phyloP scores from a whole-genome alignment of 768 basidiomycete genomes.

The Mycena galopus region DNA sequence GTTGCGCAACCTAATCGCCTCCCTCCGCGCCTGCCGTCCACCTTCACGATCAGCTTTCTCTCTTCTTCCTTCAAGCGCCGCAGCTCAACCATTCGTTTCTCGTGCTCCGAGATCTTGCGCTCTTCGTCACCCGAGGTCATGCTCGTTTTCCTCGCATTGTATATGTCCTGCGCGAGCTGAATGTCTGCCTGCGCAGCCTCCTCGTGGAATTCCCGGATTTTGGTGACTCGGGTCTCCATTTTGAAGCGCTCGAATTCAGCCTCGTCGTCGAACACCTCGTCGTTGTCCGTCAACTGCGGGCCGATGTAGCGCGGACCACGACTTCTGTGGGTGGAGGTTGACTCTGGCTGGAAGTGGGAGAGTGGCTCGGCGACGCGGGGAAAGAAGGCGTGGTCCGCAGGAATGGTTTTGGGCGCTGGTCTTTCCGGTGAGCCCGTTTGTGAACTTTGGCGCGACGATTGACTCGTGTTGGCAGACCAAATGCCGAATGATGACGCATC shows the following conservation, averaged over 20 bases:
- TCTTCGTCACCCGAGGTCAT: constrained; percentile 44
- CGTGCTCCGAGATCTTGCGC: constrained; percentile 52
- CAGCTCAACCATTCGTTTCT: constrained; percentile 54
- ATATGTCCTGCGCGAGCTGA: constrained; percentile 52
- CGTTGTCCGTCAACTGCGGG: constrained; percentile 36
- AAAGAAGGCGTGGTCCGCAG: constrained; percentile 14
- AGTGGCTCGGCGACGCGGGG: constrained; percentile 13
- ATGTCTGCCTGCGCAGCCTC: constrained; percentile 59
- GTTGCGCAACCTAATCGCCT: constrained; percentile 43
- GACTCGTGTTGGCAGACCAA: constrained; percentile 40
- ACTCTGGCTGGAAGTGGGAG: background rate
- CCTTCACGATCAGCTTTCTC: constrained; percentile 57
- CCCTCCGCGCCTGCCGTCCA: constrained; percentile 53
- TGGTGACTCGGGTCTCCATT: constrained; percentile 57
- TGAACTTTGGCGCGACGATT: constrained; percentile 44
- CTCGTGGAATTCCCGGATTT: constrained; percentile 66
- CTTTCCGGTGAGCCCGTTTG: constrained; percentile 42
- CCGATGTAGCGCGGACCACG: constrained; percentile 41
- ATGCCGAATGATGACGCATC: constrained; percentile 33
- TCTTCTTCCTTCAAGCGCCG: constrained; percentile 63
- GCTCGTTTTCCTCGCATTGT: constrained; percentile 51
- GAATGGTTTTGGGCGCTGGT: constrained; percentile 43
- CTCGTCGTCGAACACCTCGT: constrained; percentile 30
- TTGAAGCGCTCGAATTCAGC: constrained; percentile 49
- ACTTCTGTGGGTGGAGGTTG: background rate